phyloP scores from a whole-genome alignment of 2,329 filamentous ascomycete species.

The Monilinia vaccinii-corymbosi region DNA sequence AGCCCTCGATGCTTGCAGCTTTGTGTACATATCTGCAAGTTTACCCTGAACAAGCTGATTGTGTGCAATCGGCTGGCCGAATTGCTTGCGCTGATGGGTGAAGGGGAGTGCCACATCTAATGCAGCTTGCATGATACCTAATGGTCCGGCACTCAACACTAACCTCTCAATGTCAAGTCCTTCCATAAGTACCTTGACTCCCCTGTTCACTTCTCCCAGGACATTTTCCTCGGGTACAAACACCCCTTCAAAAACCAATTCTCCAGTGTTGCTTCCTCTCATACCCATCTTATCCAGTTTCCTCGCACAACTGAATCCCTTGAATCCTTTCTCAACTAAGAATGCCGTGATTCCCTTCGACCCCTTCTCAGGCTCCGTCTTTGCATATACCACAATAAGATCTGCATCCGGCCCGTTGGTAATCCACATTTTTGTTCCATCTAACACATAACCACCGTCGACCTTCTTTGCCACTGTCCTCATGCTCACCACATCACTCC shows the following conservation, averaged over 20 bases:
- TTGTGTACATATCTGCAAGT: slow-evolving; percentile 95
- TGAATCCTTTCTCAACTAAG: slow-evolving; percentile 60
- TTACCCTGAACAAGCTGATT: slow-evolving; percentile 92
- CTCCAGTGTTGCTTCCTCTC: slow-evolving; percentile 93
- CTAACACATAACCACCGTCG: slow-evolving; percentile 77
- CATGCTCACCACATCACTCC: slow-evolving; percentile 94
- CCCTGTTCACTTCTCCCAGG: slow-evolving; percentile 69
- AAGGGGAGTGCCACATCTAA: slow-evolving; percentile 84
- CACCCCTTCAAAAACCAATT: slow-evolving; percentile 82
- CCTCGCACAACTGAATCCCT: slow-evolving; percentile 76
- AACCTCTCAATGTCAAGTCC: slow-evolving; percentile 89
- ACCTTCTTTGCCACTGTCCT: slow-evolving; percentile 72
- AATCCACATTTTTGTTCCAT: slow-evolving; percentile 88
- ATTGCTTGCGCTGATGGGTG: slow-evolving; percentile 81
- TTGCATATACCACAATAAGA: slow-evolving; percentile 90
- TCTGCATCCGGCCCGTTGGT: slow-evolving; percentile 96
- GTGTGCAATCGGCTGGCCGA: slow-evolving; percentile 74
- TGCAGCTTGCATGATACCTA: slow-evolving; percentile 90
- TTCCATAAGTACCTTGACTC: slow-evolving; percentile 90
- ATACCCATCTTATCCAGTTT: slow-evolving; percentile 98
- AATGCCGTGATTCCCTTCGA: slow-evolving; percentile 95
- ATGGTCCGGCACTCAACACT: slow-evolving; percentile 79
- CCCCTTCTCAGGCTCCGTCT: slow-evolving; percentile 70
- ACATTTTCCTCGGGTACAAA: slow-evolving; percentile 80
- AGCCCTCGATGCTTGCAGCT: slow-evolving; percentile 70